phyloP scores from a whole-genome alignment of 2,329 filamentous ascomycete genomes.

The Colletotrichum simmondsii region DNA sequence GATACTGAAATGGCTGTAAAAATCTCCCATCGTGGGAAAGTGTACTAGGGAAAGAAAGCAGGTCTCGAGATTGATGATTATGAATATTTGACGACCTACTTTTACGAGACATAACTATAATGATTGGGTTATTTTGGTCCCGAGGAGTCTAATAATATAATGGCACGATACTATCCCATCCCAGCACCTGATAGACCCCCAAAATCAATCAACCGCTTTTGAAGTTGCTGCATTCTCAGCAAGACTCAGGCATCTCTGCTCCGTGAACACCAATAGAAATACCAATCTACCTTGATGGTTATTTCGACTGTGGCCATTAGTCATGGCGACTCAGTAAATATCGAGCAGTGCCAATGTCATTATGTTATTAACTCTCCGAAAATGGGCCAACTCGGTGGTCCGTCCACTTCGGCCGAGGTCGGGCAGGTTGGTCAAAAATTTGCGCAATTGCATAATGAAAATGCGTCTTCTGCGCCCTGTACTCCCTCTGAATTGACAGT shows the following conservation, averaged over 20 bases:
- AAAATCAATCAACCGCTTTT: background rate
- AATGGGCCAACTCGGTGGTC: slow-evolving; percentile 12
- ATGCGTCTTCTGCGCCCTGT: background rate
- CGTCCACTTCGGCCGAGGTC: slow-evolving; percentile 22
- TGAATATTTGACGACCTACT: background rate
- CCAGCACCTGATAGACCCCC: too few relatives aligned
- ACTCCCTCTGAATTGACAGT: background rate
- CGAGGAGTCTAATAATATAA: background rate
- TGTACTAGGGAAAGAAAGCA: background rate
- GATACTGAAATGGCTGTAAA: background rate
- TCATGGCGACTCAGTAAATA: background rate
- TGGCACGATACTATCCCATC: too few relatives aligned
- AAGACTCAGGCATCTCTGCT: background rate
- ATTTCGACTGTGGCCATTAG: background rate
- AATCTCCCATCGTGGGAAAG: background rate
- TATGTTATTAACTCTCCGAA: background rate
- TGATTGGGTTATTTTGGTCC: rapidly evolving
- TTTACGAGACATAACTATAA: too few relatives aligned
- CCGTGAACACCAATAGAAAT: background rate
- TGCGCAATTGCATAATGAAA: background rate
- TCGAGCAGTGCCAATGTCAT: slow-evolving; percentile 3
- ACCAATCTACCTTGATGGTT: background rate
- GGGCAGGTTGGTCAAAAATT: slow-evolving; percentile 11
- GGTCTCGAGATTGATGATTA: background rate
- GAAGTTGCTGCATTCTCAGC: background rate